Base-by-base conservation (phyloP, 352 stramenopile species). In the Pythium phragmitis region DNA sequence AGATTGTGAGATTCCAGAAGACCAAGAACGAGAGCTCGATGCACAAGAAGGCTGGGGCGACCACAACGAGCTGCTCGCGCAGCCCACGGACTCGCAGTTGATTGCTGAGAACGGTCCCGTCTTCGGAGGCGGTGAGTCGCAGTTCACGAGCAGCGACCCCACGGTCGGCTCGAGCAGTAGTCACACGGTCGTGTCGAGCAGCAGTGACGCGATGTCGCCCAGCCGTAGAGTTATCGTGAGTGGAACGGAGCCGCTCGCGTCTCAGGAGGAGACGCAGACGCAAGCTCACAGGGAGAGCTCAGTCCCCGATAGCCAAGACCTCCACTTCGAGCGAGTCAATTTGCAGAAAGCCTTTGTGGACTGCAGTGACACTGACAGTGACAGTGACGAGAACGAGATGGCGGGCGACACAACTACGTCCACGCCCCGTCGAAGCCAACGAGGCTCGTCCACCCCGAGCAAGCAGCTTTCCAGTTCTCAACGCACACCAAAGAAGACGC, bases 61-160 rank as follows among this genome's bases (percentile, higher is more conserved):
- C 34, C 34, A 39, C 39, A 0, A 60, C 63, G 17, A 47, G n/a
- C 30, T n/a, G 23, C 28, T 26, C 7, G 50, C n/a, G 7, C 61
- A 74, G 28, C 68, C 57, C 2, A 88, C 74, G 2, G 82, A 89
- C 47, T 91, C 82, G 54, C 74, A 91, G 58, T 57, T 91, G n/a
- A 91, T 91, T 47, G 75, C 72, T 5, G 79, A 89, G 49, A 89
- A 91, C 37, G 82, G 79, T 0, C 52, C 57, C 0, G 74, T 85
- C 14, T 34, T 75, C 2, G 47, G 26, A 30, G 4, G 26, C 26
- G 26, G 60, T 1, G 58, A 65, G 26, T 65, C 58, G 58, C 58
- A 58, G 49, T 4, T 30, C 12, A 46, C 14, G 3, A 65, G 41
- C 42, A 54, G 49, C 16, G 58, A 28, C 3, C 51, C 37, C 30